Percentiles rank a stretch among this genome's conserved stretches.
phyloP scores from a whole-genome alignment of 2,329 filamentous ascomycete genomes.

The Juglanconis oblonga region DNA sequence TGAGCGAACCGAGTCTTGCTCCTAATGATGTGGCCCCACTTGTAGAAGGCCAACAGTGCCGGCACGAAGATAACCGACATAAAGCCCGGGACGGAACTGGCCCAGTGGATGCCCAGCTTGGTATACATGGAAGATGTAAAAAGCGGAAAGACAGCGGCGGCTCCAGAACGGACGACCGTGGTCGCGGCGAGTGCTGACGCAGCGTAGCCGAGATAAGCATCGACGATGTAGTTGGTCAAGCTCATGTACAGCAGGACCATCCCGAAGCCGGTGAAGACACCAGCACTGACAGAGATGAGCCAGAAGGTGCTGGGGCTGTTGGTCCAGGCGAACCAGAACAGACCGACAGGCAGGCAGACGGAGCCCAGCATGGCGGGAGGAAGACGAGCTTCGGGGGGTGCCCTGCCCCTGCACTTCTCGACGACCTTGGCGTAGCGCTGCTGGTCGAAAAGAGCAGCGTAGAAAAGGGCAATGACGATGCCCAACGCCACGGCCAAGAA shows the following conservation, averaged over 20 bases:
- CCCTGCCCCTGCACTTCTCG: constrained; percentile 50
- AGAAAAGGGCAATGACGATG: constrained; percentile 53
- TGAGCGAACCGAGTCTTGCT: constrained; percentile 42
- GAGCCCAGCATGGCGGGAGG: constrained; percentile 54
- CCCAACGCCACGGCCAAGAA: constrained; percentile 55
- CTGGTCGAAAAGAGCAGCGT: constrained; percentile 35
- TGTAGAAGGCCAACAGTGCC: constrained; percentile 77
- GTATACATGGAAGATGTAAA: constrained; percentile 71
- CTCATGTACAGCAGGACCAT: constrained; percentile 77
- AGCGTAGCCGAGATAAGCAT: constrained; percentile 77
- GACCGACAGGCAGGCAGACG: constrained; percentile 49
- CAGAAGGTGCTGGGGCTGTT: constrained; percentile 34
- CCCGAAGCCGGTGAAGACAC: constrained; percentile 70
- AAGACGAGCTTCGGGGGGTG: constrained; percentile 56
- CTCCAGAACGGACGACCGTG: constrained; percentile 66
- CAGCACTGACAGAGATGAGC: constrained; percentile 15
- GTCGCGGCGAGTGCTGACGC: constrained; percentile 80
- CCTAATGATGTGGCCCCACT: constrained; percentile 53
- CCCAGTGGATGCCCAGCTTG: constrained; percentile 71
- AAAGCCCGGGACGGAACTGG: constrained; percentile 70
- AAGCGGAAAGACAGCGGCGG: constrained; percentile 77
- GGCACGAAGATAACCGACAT: constrained; percentile 73
- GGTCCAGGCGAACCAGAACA: constrained; percentile 59
- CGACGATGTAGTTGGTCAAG: constrained; percentile 73
- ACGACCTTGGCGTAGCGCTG: constrained; percentile 40